phyloP scores from a whole-genome alignment of 768 basidiomycete species.

The Termitomyces sp. region DNA sequence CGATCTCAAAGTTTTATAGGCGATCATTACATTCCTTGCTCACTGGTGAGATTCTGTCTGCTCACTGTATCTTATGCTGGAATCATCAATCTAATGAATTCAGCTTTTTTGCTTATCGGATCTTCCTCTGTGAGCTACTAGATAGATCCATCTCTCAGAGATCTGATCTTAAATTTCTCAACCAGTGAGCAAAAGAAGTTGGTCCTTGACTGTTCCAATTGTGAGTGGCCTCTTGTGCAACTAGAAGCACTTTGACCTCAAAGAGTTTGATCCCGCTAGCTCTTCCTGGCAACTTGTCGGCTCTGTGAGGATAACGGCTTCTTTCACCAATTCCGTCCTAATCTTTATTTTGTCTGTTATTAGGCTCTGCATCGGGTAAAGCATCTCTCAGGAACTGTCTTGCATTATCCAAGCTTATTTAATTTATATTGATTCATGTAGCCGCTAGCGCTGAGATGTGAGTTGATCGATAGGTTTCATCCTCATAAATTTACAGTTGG shows the following conservation, averaged over 20 bases:
- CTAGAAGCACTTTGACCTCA: background rate
- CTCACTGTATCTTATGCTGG: background rate
- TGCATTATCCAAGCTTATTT: background rate
- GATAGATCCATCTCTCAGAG: background rate
- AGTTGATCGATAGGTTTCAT: background rate
- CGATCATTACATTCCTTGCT: slow-evolving; percentile 25
- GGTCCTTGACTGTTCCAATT: slow-evolving; percentile 19
- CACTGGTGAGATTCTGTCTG: slow-evolving; percentile 18
- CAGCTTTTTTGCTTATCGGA: slow-evolving; percentile 25
- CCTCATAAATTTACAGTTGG: background rate
- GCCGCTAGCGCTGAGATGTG: slow-evolving; percentile 23
- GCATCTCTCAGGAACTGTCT: too few relatives aligned
- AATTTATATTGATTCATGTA: background rate
- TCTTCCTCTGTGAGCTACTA: slow-evolving; percentile 18
- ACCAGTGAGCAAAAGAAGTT: slow-evolving; percentile 24
- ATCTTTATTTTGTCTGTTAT: background rate
- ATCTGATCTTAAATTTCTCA: background rate
- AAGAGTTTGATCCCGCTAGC: slow-evolving; percentile 4
- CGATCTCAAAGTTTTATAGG: slow-evolving; percentile 5
- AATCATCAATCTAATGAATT: background rate
- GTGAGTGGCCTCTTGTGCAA: slow-evolving; percentile 11
- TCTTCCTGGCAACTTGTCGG: slow-evolving; percentile 20
- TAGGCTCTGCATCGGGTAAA: slow-evolving; percentile 15
- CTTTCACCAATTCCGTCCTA: background rate
- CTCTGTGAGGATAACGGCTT: slow-evolving; percentile 14